phyloP scores from a whole-genome alignment of 768 basidiomycete species.

The Pilatotrama ljubarskyi region DNA sequence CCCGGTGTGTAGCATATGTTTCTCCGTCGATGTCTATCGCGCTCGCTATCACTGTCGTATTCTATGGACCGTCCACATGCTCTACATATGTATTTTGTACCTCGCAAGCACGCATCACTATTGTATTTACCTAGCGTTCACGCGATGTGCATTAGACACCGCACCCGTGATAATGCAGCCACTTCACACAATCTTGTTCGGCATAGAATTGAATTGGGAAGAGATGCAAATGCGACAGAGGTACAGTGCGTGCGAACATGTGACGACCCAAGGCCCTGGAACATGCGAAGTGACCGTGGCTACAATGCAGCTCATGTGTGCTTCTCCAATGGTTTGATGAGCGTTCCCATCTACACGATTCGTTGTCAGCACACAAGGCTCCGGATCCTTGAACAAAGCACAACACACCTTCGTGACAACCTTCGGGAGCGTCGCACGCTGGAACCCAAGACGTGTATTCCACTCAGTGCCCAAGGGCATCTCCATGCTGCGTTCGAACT shows the following conservation, averaged over 20 bases:
- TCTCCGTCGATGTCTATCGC: background rate
- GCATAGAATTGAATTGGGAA: background rate
- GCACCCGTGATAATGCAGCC: no score
- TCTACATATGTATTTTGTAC: background rate
- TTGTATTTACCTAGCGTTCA: background rate
- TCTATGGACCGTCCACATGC: background rate
- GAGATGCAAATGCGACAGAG: background rate
- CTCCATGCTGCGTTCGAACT: slow-evolving; percentile 85
- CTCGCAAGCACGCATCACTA: background rate
- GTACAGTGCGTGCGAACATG: background rate
- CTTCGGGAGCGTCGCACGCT: slow-evolving; percentile 78
- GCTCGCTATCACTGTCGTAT: background rate
- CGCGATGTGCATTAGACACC: background rate
- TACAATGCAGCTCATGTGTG: slow-evolving; percentile 32
- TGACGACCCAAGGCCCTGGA: background rate
- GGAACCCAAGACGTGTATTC: slow-evolving; percentile 87
- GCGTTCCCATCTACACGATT: slow-evolving; percentile 57
- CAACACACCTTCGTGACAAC: slow-evolving; percentile 78
- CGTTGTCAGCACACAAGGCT: background rate
- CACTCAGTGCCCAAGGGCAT: slow-evolving; percentile 87
- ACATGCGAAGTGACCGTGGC: background rate
- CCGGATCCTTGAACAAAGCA: background rate
- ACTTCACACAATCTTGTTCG: background rate
- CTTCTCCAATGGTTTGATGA: slow-evolving; percentile 71
- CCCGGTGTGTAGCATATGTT: background rate